phyloP scores from a whole-genome alignment of 768 basidiomycete genomes.

The Grammothele lineata region DNA sequence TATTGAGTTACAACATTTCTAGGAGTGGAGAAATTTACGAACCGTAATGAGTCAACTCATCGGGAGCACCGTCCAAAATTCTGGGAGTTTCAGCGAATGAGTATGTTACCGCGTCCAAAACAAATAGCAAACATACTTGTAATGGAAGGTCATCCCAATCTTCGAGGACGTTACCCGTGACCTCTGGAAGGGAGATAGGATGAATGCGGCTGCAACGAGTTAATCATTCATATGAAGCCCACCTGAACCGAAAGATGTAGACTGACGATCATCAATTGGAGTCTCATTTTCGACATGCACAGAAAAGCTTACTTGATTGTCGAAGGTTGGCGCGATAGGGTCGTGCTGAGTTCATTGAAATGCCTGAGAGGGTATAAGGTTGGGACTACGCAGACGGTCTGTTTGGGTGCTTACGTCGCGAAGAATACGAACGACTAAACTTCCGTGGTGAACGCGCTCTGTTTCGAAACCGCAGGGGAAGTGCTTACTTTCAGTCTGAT shows the following conservation, averaged over 20 bases:
- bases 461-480: too few species aligned
- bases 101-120: neutral
- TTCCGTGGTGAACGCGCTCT: too few species aligned
- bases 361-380: slow-evolving; percentile 41
- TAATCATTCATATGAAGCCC: slow-evolving; percentile 4
- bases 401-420: slow-evolving; percentile 57
- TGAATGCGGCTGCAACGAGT: neutral
- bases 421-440: slow-evolving; percentile 83
- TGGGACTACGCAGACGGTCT: neutral
- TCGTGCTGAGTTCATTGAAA: slow-evolving; percentile 74
- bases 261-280: slow-evolving; percentile 34
- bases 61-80: slow-evolving; percentile 67
- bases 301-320: slow-evolving; percentile 64
- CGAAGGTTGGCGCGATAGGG: slow-evolving; percentile 71
- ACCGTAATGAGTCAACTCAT: slow-evolving; percentile 74
- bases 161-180: slow-evolving; percentile 48
- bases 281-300: neutral
- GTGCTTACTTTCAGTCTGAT: slow-evolving; percentile 69
- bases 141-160: slow-evolving; percentile 72
- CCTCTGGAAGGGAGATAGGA: slow-evolving; percentile 34
- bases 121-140: slow-evolving; percentile 46
- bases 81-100: slow-evolving; percentile 31
- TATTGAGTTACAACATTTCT: too few species aligned
- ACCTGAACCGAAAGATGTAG: slow-evolving; percentile 83
- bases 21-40: neutral